A percentile compares a stretch with the other conserved stretches of the same genome.
Evolutionary conservation across 2,329 filamentous ascomycete genomes (phyloP).

Genomic region (Aspergillus eucalypticola): DNA sequence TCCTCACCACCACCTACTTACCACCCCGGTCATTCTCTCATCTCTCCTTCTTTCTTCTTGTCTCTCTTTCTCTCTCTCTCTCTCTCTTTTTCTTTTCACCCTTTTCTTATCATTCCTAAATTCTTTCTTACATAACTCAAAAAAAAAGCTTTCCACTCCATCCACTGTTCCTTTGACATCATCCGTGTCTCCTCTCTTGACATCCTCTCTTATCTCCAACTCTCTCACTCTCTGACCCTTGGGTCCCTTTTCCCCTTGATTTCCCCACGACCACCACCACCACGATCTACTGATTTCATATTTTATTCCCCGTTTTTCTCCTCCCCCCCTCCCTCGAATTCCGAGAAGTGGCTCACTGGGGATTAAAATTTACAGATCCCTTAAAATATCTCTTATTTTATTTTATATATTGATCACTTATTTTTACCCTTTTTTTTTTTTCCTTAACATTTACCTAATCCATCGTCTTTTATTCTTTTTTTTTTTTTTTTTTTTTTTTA

Average conservation of each 20-base stretch:
- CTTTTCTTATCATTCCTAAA: slow-evolving; percentile 1
- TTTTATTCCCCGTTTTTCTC: no score
- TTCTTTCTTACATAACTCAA: no score
- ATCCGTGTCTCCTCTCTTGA: no score
- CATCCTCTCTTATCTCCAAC: background rate
- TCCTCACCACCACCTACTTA: background rate
- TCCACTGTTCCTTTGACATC: no score
- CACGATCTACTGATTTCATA: background rate
- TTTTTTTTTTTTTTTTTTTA: background rate
- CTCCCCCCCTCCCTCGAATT: background rate
- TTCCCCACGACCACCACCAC: background rate
- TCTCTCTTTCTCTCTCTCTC: no score
- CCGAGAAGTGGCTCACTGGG: background rate
- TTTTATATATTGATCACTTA: no score
- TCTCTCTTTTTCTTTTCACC: background rate
- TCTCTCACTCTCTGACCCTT: background rate
- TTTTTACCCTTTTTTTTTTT: background rate
- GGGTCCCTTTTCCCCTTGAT: background rate
- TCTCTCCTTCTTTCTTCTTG: no score
- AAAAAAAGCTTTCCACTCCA: no score
- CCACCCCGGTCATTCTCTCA: no score
- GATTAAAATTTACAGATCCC: background rate
- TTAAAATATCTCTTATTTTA: no score
- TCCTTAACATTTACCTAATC: slow-evolving; percentile 13
- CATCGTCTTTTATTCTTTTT: no score